phyloP scores from a whole-genome alignment of 2,329 filamentous ascomycete species.

The Trichoderma brevicompactum region DNA sequence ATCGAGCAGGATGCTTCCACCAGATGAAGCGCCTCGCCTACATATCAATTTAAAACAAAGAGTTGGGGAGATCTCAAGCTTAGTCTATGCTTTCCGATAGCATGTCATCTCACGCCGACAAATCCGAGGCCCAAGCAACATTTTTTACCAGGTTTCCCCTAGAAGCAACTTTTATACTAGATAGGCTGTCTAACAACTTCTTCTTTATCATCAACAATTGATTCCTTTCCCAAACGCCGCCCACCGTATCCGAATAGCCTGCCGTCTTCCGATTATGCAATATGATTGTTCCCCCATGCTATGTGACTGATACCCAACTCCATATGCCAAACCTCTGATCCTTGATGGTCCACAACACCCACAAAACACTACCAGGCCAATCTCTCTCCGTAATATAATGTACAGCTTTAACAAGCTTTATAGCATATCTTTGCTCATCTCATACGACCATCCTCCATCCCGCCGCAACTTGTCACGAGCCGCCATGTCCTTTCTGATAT shows the following conservation, averaged over 20 bases:
- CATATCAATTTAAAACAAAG: neutral
- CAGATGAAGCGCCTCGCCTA: neutral
- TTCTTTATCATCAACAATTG: constrained; percentile 3
- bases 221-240: constrained; percentile 26
- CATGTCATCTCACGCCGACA: neutral
- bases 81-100: no score
- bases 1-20: no score
- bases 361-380: neutral
- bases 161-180: neutral
- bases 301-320: constrained; percentile 25
- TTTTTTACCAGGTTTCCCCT: no score
- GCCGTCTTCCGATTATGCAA: constrained; percentile 16
- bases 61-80: neutral
- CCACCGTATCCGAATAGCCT: constrained; percentile 1
- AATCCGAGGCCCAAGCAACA: neutral
- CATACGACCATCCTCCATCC: constrained; percentile 85
- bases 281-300: constrained; percentile 15
- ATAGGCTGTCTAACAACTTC: constrained; percentile 5
- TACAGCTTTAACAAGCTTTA: constrained; percentile 34
- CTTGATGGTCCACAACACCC: constrained; percentile 4
- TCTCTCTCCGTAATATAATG: neutral
- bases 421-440: constrained; percentile 55
- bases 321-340: constrained; percentile 27
- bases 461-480: constrained; percentile 77
- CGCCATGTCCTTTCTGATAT: constrained; percentile 78